Evolutionary conservation across 1,284 basidiomycete species (phyloP).

Genomic region (Rhodotorula sp.): DNA sequence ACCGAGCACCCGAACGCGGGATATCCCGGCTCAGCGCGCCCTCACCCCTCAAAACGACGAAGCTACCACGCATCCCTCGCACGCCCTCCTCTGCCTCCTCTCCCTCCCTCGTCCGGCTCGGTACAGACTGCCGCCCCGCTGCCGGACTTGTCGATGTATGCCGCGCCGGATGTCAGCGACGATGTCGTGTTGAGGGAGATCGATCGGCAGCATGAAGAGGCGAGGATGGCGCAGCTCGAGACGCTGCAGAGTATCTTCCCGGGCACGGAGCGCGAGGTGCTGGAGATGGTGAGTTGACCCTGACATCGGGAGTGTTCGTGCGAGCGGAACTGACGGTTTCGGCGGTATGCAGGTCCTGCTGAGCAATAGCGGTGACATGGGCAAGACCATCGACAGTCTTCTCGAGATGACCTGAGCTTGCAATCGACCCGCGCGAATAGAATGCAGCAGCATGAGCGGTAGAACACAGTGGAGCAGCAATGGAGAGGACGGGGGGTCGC

Average conservation of each 20-base stretch:
- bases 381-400: conserved; percentile 78
- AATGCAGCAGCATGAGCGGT: no score
- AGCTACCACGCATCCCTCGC: conserved; percentile 11
- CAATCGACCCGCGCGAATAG: neutral
- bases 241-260: conserved; percentile 25
- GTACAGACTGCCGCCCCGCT: neutral
- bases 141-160: conserved; percentile 50
- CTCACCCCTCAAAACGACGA: conserved; percentile 3
- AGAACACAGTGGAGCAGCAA: no score
- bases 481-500: no score
- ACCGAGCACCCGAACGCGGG: no score
- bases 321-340: neutral
- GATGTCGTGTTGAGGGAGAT: conserved; percentile 68
- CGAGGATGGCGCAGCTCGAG: conserved; percentile 25
- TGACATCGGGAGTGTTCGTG: neutral
- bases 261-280: conserved; percentile 69
- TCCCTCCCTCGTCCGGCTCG: conserved; percentile 14
- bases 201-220: conserved; percentile 64
- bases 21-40: neutral
- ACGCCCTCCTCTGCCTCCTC: conserved; percentile 17
- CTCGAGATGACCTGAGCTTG: conserved; percentile 63
- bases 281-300: conserved; percentile 61
- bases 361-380: conserved; percentile 81
- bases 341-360: conserved; percentile 59
- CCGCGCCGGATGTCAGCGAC: conserved; percentile 47